phyloP scores from a whole-genome alignment of 805 yeast genomes.

The Hermanozyma aechmeae region DNA sequence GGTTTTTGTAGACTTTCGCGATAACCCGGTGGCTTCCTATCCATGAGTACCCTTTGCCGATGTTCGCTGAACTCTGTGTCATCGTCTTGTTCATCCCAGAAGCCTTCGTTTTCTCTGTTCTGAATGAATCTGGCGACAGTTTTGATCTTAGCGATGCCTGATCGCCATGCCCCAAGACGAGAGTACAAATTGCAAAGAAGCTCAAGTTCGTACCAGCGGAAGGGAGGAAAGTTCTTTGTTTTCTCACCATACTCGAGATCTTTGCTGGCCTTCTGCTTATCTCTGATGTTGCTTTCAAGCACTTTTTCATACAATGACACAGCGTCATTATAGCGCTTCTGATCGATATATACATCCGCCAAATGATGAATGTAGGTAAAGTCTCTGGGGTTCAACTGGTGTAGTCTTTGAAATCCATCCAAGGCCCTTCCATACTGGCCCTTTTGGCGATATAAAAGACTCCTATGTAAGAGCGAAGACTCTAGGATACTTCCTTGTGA shows the following conservation, averaged over 20 bases:
- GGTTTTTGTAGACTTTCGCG: background rate
- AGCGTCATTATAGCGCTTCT: conserved; percentile 62
- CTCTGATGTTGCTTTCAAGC: conserved; percentile 47
- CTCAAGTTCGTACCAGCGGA: conserved; percentile 86
- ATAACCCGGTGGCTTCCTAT: background rate
- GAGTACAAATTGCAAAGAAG: conserved; percentile 72
- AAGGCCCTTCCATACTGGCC: conserved; percentile 64
- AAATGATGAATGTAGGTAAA: conserved; percentile 49
- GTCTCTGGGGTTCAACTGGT: conserved; percentile 46
- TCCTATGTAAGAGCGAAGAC: conserved; percentile 50
- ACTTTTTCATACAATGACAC: conserved; percentile 58
- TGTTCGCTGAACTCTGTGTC: conserved; percentile 89
- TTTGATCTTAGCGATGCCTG: conserved; percentile 59
- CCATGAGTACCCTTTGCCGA: too few species aligned
- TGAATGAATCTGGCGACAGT: conserved; percentile 79
- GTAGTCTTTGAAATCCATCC: conserved; percentile 59
- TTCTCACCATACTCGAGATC: too few species aligned
- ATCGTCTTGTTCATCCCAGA: conserved; percentile 56
- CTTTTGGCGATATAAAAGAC: conserved; percentile 56
- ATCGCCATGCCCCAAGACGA: conserved; percentile 53
- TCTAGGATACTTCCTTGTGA: too few species aligned
- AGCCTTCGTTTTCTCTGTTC: conserved; percentile 49
- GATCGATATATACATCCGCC: conserved; percentile 43
- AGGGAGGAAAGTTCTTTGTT: conserved; percentile 33
- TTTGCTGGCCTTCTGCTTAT: conserved; percentile 16